Evolutionary conservation across 768 basidiomycete genomes (phyloP).

Genomic region (Boletales sp.): DNA sequence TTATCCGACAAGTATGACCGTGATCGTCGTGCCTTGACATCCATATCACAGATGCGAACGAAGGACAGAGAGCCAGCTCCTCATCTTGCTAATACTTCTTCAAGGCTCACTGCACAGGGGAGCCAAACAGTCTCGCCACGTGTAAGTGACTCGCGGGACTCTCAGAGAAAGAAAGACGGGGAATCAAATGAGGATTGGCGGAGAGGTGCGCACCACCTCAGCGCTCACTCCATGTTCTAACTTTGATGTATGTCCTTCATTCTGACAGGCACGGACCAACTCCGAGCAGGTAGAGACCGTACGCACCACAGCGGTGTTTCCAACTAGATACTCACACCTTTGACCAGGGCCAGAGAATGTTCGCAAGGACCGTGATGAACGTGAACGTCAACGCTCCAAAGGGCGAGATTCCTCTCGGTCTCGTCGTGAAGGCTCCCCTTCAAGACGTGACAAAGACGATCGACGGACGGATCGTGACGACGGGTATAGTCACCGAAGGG

Average conservation of each 20-base stretch:
- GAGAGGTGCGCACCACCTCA: constrained; percentile 51
- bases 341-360: constrained; percentile 47
- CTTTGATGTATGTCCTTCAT: constrained; percentile 1
- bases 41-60: constrained; percentile 47
- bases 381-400: constrained; percentile 63
- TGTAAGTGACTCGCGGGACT: constrained; percentile 56
- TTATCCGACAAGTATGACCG: constrained; percentile 87
- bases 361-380: constrained; percentile 58
- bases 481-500: constrained; percentile 20
- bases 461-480: constrained; percentile 35
- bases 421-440: constrained; percentile 54
- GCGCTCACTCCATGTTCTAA: background rate
- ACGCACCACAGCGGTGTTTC: constrained; percentile 20
- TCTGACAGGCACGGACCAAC: constrained; percentile 43
- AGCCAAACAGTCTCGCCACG: constrained; percentile 41
- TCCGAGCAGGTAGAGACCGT: constrained; percentile 59
- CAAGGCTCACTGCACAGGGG: constrained; percentile 37
- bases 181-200: constrained; percentile 84
- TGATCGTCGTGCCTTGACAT: constrained; percentile 58
- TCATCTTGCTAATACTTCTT: constrained; percentile 47
- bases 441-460: constrained; percentile 46
- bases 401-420: constrained; percentile 60
- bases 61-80: constrained; percentile 70
- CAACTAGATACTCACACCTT: constrained; percentile 5
- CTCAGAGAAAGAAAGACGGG: constrained; percentile 62